These are phyloP conservation scores for Friedmanniomyces simplex DNA, from an alignment of 495 filamentous ascomycete species.

Conservation along the genomic window DNA sequence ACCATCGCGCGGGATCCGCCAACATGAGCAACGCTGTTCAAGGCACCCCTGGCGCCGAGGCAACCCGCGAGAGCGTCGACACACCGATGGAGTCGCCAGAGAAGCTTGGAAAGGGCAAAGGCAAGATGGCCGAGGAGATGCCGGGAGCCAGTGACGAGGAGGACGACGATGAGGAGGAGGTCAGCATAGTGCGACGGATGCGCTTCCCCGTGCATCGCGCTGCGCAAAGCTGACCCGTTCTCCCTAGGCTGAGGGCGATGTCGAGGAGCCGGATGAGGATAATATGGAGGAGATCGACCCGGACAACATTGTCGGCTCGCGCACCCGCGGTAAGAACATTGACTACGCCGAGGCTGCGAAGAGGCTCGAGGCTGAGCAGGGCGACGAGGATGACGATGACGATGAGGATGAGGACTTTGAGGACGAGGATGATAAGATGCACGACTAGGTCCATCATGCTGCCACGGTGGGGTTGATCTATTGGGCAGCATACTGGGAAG, in stretches of 20 bases:
- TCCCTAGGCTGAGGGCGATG: slow-evolving; percentile 11
- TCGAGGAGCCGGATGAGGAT: slow-evolving; percentile 62
- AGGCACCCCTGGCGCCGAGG: neutral
- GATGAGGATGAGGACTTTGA: slow-evolving; percentile 30
- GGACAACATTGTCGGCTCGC: slow-evolving; percentile 80
- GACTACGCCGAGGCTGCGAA: slow-evolving; percentile 34
- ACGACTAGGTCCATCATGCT: no score
- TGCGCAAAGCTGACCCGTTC: neutral
- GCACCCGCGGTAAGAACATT: slow-evolving; percentile 56
- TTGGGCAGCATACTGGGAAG: no score
- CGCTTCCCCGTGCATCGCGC: neutral
- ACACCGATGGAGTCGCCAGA: slow-evolving; percentile 21
- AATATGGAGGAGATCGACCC: slow-evolving; percentile 83
- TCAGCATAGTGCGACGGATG: neutral
- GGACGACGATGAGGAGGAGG: slow-evolving; percentile 15
- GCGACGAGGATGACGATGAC: slow-evolving; percentile 32
- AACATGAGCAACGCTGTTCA: slow-evolving; percentile 13
- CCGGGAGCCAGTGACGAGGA: slow-evolving; percentile 25
- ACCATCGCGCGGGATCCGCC: neutral
- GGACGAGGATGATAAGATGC: slow-evolving; percentile 6
- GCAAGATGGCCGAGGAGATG: slow-evolving; percentile 29
- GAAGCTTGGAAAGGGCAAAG: slow-evolving; percentile 34
- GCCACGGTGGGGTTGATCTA: no score
- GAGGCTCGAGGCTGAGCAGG: slow-evolving; percentile 29
- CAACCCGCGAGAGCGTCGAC: neutral